A percentile compares a stretch with the other conserved stretches of the same genome.
These are phyloP conservation scores for Didymella exigua DNA, from an alignment of 2,329 filamentous ascomycete species.

Conservation along the genomic window DNA sequence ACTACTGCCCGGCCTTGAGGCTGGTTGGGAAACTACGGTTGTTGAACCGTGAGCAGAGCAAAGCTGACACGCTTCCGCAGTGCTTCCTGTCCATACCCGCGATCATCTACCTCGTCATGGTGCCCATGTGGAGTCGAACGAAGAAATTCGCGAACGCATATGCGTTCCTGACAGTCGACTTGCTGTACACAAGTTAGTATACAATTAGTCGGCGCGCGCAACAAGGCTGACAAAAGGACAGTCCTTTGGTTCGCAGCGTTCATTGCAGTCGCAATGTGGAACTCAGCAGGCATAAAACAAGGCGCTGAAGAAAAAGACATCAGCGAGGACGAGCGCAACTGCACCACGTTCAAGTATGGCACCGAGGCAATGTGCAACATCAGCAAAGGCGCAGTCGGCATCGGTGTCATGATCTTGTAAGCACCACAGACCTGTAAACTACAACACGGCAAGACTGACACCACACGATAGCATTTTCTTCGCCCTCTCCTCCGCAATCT, in stretches of 20 bases:
- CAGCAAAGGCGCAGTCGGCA: slow-evolving; percentile 60
- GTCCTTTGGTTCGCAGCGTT: slow-evolving; percentile 66
- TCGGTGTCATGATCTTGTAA: slow-evolving; percentile 64
- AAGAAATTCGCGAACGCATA: slow-evolving; percentile 65
- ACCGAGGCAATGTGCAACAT: slow-evolving; percentile 61
- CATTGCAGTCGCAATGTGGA: slow-evolving; percentile 62
- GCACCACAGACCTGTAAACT: slow-evolving; percentile 23
- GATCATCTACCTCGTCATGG: slow-evolving; percentile 64
- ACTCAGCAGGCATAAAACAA: slow-evolving; percentile 59
- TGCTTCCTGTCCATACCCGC: slow-evolving; percentile 65
- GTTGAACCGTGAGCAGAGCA: not conserved
- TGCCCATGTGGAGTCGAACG: slow-evolving; percentile 65
- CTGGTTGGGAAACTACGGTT: not conserved
- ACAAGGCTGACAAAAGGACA: slow-evolving; percentile 4
- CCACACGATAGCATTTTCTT: slow-evolving; percentile 58
- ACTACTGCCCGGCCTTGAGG: not conserved
- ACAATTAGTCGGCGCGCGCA: too few species aligned
- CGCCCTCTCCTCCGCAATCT: slow-evolving; percentile 58
- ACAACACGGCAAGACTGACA: not conserved
- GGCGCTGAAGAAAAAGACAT: slow-evolving; percentile 53
- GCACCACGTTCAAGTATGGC: slow-evolving; percentile 62
- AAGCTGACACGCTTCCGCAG: slow-evolving; percentile 45
- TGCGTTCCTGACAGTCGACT: slow-evolving; percentile 62
- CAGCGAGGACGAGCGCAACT: slow-evolving; percentile 53
- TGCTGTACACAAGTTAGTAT: slow-evolving; percentile 48